Base-by-base conservation (phyloP, 306 rosid species). In the Vigna nakashimae region DNA sequence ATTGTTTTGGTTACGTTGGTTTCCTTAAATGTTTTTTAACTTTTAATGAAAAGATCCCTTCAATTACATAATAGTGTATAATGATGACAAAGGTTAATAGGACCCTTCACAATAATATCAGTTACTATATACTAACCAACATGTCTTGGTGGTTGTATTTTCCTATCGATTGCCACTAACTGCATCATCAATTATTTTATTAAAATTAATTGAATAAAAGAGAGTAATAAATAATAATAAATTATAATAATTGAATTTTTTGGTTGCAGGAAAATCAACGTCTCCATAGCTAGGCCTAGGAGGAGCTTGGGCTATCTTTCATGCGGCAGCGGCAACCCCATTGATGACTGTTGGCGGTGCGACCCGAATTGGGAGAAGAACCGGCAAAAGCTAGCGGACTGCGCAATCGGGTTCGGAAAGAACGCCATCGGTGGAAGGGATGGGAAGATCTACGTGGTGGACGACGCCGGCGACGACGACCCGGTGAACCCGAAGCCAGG, bases 271-370 rank as follows among this genome's bases (percentile, higher is more conserved):
- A 87, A 89, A 84, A 89, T 91, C 24, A 82, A 91, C 84, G 97
- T 79, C 12, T 82, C 98, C 0, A 20, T 22, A 0, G 49, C 79
- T 1, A 82, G 98, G 85, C 53, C 34, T 11, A 86, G 93, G 87
- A 89, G 98, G 85, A 90, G 81, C 55, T 78, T 95, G 82, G 98
- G 87, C 4, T 95, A 90, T 79, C 85, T 95, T 0, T 95, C 98
- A 0, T 95, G 98, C 16, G 98, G 93, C 11, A 86, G 80, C 2
- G 98, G 98, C 0, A 95, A 95, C 84, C 98, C 98, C 4, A 95
- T 95, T 58, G 98, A 95, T 63, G 98, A 95, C 76, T 95, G 98
- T 55, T 95, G 98, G 98, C 76, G 98, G 28, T 95, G 98, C 65
- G 97, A 92, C 63, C 79, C 92, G 0, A 79, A 91, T 36, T 95